Base-by-base conservation (phyloP, 176 grass and related monocot genomes). In the Oryza rufipogon region DNA sequence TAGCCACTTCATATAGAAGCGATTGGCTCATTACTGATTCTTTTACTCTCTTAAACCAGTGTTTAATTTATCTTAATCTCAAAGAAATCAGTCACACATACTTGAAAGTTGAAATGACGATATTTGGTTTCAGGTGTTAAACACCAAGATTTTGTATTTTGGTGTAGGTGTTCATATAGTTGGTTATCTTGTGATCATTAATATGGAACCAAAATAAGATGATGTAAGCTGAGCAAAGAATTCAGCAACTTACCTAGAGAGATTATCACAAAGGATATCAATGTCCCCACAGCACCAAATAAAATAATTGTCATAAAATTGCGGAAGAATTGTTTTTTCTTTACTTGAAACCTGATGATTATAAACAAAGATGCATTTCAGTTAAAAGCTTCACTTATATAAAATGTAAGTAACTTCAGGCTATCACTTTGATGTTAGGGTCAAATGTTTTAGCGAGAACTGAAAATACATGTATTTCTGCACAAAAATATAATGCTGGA, bases 241-340 rank as follows among this genome's bases (percentile, higher is more conserved):
- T 74, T 78, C 74, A 78, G 63, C 60, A 94, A 91, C 91, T 86
- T 85, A 98, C 92, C 92, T 13, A 98, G 79, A 71, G 87, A 81
- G 73, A 98, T 90, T 77, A 93, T 92, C 61, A 93, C 75, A 80
- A 98, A 98, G 61, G 95, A 98, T 78, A 98, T 93, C 82, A 98
- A 65, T 82, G 95, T 98, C 70, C 95, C 95, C 66, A 93, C 68
- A 20, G 89, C 95, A 85, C 95, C 95, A 87, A 98, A 98, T 19
- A 98, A 88, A 64, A 79, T 87, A 84, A 98, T 98, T 77, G 95
- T 95, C 3, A 92, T 84, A 69, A 98, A 95, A 80, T 98, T 98
- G 70, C 91, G 89, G 81, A 95, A 98, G 84, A 98, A 98, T 77
- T 93, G 92, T 66, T 98, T 98, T 90, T 97, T 97, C 84, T 97